Evolutionary conservation across 2,329 filamentous ascomycete species (phyloP).

Genomic region (Ophiostoma sp.): DNA sequence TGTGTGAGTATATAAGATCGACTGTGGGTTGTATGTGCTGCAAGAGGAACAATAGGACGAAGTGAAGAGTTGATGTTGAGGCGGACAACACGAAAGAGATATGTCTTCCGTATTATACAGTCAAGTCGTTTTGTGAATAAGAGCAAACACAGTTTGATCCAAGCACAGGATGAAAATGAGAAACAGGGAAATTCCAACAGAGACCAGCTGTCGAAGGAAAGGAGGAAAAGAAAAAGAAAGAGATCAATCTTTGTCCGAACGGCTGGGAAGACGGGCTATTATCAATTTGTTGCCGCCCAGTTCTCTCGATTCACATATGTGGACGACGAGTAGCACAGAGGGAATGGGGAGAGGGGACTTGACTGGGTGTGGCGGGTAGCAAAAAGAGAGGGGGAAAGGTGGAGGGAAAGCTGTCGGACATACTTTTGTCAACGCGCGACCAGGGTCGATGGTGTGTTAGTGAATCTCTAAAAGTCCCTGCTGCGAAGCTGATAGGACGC

Average conservation of each 20-base stretch:
- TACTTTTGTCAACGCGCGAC: slow-evolving; percentile 31
- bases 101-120: slow-evolving; percentile 10
- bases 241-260: slow-evolving; percentile 29
- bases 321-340: slow-evolving; percentile 20
- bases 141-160: slow-evolving; percentile 33
- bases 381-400: slow-evolving; percentile 40
- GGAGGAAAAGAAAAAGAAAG: slow-evolving; percentile 50
- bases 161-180: slow-evolving; percentile 39
- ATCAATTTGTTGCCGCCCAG: slow-evolving; percentile 50
- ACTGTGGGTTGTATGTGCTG: slow-evolving; percentile 25
- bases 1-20: slow-evolving; percentile 30
- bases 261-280: slow-evolving; percentile 50
- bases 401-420: slow-evolving; percentile 36
- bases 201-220: slow-evolving; percentile 39
- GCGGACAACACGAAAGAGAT: slow-evolving; percentile 25
- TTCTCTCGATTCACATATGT: slow-evolving; percentile 31
- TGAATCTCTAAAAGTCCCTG: slow-evolving; percentile 27
- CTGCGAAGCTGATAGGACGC: slow-evolving; percentile 46
- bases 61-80: slow-evolving; percentile 7
- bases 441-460: slow-evolving; percentile 41
- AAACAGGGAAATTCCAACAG: slow-evolving; percentile 36
- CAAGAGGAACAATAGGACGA: slow-evolving; percentile 18
- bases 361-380: slow-evolving; percentile 40
- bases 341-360: slow-evolving; percentile 34
- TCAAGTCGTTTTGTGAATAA: slow-evolving; percentile 34